Percentiles rank a stretch among this genome's conserved stretches.
Conservation (phyloP, 148 eudicot species). For the Nepenthes gracilis region DNA sequence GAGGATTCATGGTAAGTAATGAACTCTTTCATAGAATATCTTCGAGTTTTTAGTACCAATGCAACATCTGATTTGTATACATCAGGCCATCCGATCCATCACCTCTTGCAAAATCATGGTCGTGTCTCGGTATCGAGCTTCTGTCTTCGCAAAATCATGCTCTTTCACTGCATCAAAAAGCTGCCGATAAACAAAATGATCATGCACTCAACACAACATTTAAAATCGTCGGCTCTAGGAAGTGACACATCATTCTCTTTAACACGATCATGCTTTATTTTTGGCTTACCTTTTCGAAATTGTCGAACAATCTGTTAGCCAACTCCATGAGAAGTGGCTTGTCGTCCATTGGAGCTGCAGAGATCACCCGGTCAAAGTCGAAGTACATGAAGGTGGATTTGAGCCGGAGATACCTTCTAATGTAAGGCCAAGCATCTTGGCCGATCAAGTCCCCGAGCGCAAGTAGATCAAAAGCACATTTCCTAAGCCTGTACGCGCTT, state of each 20-base stretch:
- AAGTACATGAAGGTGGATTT: constrained; percentile 77
- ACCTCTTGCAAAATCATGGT: constrained; percentile 64
- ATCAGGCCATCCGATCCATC: constrained; percentile 51
- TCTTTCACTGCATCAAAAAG: constrained; percentile 14
- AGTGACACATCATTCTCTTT: not conserved
- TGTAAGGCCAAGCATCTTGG: constrained; percentile 59
- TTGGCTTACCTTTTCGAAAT: constrained; percentile 48
- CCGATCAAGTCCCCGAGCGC: constrained; percentile 72
- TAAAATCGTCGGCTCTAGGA: too few relatives aligned
- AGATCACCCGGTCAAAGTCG: constrained; percentile 71
- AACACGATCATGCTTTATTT: not conserved
- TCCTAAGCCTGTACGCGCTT: constrained; percentile 41
- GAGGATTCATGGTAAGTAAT: not conserved
- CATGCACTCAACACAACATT: not conserved
- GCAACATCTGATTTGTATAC: not conserved
- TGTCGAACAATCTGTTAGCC: constrained; percentile 72
- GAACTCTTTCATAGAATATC: not conserved
- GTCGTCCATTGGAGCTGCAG: constrained; percentile 47
- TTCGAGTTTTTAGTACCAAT: not conserved
- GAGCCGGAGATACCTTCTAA: constrained; percentile 47
- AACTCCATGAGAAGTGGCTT: constrained; percentile 60
- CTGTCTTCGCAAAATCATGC: constrained; percentile 35
- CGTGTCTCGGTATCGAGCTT: constrained; percentile 37
- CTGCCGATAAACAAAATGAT: constrained; percentile 19
- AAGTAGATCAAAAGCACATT: constrained; percentile 71